Base-by-base conservation (phyloP, 306 rosid genomes). In the Cicer cuneatum region DNA sequence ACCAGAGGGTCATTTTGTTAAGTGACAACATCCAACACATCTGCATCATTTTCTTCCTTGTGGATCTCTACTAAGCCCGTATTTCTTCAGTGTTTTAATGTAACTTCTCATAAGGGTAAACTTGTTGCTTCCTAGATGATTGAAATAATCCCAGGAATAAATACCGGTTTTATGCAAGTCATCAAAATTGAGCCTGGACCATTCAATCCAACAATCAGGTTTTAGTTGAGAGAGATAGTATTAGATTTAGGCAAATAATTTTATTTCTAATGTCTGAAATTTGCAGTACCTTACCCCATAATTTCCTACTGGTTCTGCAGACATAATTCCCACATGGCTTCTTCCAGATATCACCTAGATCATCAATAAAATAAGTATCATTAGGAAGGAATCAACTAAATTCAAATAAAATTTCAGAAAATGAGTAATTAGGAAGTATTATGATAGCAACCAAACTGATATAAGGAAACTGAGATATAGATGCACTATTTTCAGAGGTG, bases 81-180 rank as follows among this genome's bases (percentile, higher is more conserved):
- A 82, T 85, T 91, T 93, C 85, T 88, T 89, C 21, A 91, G 84
- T 7, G 87, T 85, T 69, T 85, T 80, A 19, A 91, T 74, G 80
- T 91, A 93, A 72, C 70, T 84, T 75, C 89, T 85, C 97, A 87
- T 83, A 64, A 91, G 87, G 47, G 84, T 78, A 74, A 89, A 87
- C 72, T 88, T 88, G 89, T 85, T 91, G 85, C 91, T 87, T 40
- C 97, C 97, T 14, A 91, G 83, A 35, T 86, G 84, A 78, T 82
- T 78, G 76, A 91, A 84, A 75, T 88, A 89, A 74, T 87, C 96
- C 98, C 98, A 93, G 0, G 96, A 88, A 86, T 82, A 87, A 37
- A 93, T 93, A 38, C 98, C 96, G 10, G 92, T 93, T 84, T 88
- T 91, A 73, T 89, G 96, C 88, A 91, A 89, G 85, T 93, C 97